A percentile compares a stretch with the other conserved stretches of the same genome.
Conservation (phyloP, 1,284 basidiomycete species). For the Tetrapyrgos nigripes region DNA sequence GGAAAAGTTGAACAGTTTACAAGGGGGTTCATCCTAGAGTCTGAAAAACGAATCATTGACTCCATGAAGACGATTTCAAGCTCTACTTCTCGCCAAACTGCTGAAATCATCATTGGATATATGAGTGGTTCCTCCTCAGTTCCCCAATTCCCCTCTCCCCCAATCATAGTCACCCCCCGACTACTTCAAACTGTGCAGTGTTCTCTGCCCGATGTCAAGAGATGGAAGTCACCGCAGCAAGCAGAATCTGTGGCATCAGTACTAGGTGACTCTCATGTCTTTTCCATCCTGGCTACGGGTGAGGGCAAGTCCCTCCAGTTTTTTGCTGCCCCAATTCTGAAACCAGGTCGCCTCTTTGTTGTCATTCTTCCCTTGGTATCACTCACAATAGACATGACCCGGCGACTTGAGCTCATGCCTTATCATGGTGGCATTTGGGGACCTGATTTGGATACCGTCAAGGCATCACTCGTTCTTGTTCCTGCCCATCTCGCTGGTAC, state of each 20-base stretch:
- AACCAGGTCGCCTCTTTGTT: background rate
- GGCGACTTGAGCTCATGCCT: background rate
- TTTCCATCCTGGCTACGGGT: background rate
- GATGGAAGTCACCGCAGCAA: background rate
- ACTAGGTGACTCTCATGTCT: background rate
- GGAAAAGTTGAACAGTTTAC: too few species aligned
- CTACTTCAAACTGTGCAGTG: too few species aligned
- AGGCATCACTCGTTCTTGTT: background rate
- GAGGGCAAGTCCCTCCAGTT: too few species aligned
- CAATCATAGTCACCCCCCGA: too few species aligned
- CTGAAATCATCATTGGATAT: too few species aligned
- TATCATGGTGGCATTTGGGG: background rate
- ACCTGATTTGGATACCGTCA: background rate
- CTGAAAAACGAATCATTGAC: too few species aligned
- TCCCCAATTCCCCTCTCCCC: too few species aligned
- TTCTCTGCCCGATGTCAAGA: too few species aligned
- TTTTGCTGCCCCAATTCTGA: background rate
- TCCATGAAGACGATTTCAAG: too few species aligned
- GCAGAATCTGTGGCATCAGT: background rate
- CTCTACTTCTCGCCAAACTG: too few species aligned
- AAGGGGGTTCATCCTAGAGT: too few species aligned
- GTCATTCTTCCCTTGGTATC: background rate
- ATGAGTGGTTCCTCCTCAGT: too few species aligned
- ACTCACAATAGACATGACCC: background rate
- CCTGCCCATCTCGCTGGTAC: constrained; percentile 1